Evolutionary conservation across 2,329 filamentous ascomycete species (phyloP), one percentile per base, ranked within the genome.

Genomic region (Purpureocillium lavendulum): DNA sequence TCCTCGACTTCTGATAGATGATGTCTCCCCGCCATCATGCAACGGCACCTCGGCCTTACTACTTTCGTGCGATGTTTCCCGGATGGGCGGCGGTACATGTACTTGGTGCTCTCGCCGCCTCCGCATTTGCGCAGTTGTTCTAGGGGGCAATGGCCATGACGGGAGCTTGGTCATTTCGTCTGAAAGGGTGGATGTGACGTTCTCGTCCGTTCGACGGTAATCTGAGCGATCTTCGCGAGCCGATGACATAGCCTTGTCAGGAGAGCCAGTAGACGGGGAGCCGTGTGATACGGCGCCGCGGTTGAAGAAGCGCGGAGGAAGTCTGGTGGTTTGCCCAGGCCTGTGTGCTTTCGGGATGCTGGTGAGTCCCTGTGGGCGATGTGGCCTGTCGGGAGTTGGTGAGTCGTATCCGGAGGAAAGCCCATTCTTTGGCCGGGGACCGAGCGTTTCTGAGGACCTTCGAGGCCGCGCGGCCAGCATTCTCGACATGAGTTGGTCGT

Each of bases 361-460:
- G 28, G 13, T 31, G 12, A 26, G 33, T n/a, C n/a, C n/a, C n/a
- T n/a, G n/a, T n/a, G n/a, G n/a, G n/a, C n/a, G n/a, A n/a, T n/a
- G n/a, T n/a, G n/a, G n/a, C n/a, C n/a, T n/a, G n/a, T n/a, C n/a
- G n/a, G n/a, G n/a, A n/a, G n/a, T n/a, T n/a, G n/a, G n/a, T n/a
- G n/a, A n/a, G n/a, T n/a, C n/a, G n/a, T n/a, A n/a, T n/a, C n/a
- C n/a, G n/a, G n/a, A n/a, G n/a, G n/a, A n/a, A n/a, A n/a, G n/a
- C 16, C 33, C 16, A 6, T 33, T 34, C 9, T 16, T 32, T 7
- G 34, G 34, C 7, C 30, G 14, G 7, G n/a, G 30, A 3, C 48
- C 48, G n/a, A 50, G 44, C 2, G 46, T 50, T 15, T 48, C 46
- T 2, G 48, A 50, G 0, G 46, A 48, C 16, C 41, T 42, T 2